phyloP scores from a whole-genome alignment of 2,329 filamentous ascomycete species.

The Paraphaeosphaeria sporulosa region DNA sequence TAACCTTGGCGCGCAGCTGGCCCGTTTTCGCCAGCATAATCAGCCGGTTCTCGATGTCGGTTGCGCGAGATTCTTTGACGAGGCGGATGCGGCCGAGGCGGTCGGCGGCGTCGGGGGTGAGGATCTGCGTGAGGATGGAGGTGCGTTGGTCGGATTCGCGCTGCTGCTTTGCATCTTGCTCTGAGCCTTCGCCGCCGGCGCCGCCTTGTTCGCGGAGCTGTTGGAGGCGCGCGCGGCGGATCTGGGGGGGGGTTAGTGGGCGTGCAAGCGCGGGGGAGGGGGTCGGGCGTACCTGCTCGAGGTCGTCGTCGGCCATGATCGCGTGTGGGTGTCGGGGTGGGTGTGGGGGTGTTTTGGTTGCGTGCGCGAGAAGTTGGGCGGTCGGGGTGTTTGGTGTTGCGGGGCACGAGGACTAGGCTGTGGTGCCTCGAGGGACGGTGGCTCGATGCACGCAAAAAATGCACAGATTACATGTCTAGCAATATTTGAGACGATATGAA shows the following conservation, averaged over 20 bases:
- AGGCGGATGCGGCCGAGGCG: slow-evolving; percentile 92
- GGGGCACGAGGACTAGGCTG: slow-evolving; percentile 3
- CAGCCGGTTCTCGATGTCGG: slow-evolving; percentile 89
- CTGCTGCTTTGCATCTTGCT: slow-evolving; percentile 67
- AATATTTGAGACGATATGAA: neutral
- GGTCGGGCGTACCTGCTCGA: slow-evolving; percentile 62
- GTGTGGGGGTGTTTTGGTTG: slow-evolving; percentile 4
- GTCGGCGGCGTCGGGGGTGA: slow-evolving; percentile 91
- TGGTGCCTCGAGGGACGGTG: neutral
- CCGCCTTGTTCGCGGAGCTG: slow-evolving; percentile 82
- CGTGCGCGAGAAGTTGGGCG: slow-evolving; percentile 1
- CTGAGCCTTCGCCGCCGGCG: slow-evolving; percentile 58
- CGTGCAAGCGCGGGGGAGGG: slow-evolving; percentile 15
- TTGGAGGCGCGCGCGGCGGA: slow-evolving; percentile 88
- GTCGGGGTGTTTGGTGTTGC: neutral
- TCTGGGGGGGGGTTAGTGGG: slow-evolving; percentile 53
- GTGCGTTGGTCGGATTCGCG: slow-evolving; percentile 74
- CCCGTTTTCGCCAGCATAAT: slow-evolving; percentile 90
- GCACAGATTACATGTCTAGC: too few species aligned
- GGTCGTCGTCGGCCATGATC: slow-evolving; percentile 70
- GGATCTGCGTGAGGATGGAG: slow-evolving; percentile 87
- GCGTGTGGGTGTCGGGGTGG: neutral
- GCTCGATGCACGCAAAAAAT: neutral
- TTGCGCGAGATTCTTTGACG: slow-evolving; percentile 90
- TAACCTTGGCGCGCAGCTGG: slow-evolving; percentile 86